Percentiles rank a stretch among this genome's conserved stretches.
Evolutionary conservation across 2,329 filamentous ascomycete species (phyloP).

Genomic region (Fusarium ramigenum): DNA sequence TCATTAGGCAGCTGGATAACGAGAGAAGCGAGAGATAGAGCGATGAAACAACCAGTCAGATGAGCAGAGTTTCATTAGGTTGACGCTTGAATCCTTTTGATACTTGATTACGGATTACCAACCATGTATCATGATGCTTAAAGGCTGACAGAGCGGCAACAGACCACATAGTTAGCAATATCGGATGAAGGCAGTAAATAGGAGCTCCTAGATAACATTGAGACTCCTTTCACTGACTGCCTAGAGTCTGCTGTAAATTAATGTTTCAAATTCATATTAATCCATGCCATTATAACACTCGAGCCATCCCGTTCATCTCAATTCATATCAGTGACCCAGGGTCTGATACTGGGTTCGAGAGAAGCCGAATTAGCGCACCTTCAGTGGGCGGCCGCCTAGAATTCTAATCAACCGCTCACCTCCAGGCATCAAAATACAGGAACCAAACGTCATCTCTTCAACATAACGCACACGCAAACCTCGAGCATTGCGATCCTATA

Average conservation of each 20-base stretch:
- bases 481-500: conserved; percentile 2
- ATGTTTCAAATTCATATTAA: neutral
- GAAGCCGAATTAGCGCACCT: conserved; percentile 17
- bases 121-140: neutral
- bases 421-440: conserved; percentile 34
- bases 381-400: conserved; percentile 31
- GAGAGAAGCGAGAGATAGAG: neutral
- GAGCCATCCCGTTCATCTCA: neutral
- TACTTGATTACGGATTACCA: neutral
- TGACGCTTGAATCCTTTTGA: neutral
- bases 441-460: conserved; percentile 23
- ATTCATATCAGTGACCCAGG: neutral
- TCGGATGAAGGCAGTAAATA: neutral
- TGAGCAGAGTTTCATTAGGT: neutral
- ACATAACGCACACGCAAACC: neutral
- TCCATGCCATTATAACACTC: neutral
- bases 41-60: neutral
- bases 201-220: no score
- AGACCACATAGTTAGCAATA: neutral
- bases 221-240: neutral
- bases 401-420: neutral
- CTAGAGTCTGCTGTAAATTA: neutral
- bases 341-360: neutral
- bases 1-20: neutral
- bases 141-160: neutral